phyloP scores from a whole-genome alignment of 2,329 filamentous ascomycete species.

The Cucurbitaria berberidis region DNA sequence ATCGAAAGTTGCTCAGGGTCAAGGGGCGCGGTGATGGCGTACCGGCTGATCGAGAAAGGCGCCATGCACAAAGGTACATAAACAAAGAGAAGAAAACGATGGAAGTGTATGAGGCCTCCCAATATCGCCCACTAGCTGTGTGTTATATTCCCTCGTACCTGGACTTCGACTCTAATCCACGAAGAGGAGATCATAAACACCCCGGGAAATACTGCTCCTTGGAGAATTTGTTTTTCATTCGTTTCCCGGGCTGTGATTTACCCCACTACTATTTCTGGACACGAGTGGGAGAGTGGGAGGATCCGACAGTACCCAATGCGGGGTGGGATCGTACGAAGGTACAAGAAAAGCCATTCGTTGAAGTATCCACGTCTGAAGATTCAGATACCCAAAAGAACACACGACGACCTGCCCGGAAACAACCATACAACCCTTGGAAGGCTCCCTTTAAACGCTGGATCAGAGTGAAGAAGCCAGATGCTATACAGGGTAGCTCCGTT shows the following conservation, averaged over 20 bases:
- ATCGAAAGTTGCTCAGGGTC: constrained; percentile 6
- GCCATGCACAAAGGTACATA: constrained; percentile 9
- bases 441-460: neutral
- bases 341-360: neutral
- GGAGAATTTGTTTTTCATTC: constrained; percentile 35
- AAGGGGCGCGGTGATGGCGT: neutral
- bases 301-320: constrained; percentile 30
- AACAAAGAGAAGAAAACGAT: constrained; percentile 18
- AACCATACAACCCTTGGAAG: neutral
- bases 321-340: constrained; percentile 6
- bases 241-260: constrained; percentile 34
- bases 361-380: neutral
- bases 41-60: constrained; percentile 10
- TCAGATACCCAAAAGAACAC: neutral
- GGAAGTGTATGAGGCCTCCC: constrained; percentile 29
- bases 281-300: constrained; percentile 21
- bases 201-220: constrained; percentile 5
- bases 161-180: constrained; percentile 14
- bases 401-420: neutral
- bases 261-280: constrained; percentile 46
- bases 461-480: constrained; percentile 15
- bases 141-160: constrained; percentile 37
- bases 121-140: constrained; percentile 27
- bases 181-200: neutral
- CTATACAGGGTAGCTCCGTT: neutral